A percentile compares a stretch with the other conserved stretches of the same genome.
Evolutionary conservation across 225 moss, liverwort and hornwort genomes (phyloP).

Genomic region (Bryoerythrophyllum caledonicum): DNA sequence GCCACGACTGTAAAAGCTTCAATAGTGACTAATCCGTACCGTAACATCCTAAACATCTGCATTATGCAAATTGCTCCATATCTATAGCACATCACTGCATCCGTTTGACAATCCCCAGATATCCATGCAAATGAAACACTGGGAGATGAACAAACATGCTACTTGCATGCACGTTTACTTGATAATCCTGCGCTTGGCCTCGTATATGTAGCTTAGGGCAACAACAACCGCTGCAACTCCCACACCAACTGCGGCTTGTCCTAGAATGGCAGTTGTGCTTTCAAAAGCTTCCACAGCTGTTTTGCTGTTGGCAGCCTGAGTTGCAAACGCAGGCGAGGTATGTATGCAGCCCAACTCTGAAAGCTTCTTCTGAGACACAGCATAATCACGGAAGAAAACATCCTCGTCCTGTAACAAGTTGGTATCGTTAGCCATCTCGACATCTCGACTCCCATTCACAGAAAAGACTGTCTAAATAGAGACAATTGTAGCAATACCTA

Average conservation of each 20-base stretch:
- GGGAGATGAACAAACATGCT: neutral
- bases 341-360: conserved; percentile 82
- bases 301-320: conserved; percentile 51
- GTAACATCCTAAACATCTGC: conserved; percentile 16
- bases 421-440: neutral
- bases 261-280: conserved; percentile 62
- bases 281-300: conserved; percentile 44
- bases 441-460: conserved; percentile 7
- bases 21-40: neutral
- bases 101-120: conserved; percentile 2
- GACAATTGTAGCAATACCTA: neutral
- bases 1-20: neutral
- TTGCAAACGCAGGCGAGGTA: conserved; percentile 59
- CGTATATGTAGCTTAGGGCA: conserved; percentile 77
- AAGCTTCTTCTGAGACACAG: conserved; percentile 74
- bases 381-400: conserved; percentile 77
- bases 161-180: conserved; percentile 32
- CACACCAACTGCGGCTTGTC: conserved; percentile 82
- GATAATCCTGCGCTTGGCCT: conserved; percentile 68
- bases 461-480: neutral
- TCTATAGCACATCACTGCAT: neutral
- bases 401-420: conserved; percentile 74
- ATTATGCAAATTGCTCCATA: conserved; percentile 13
- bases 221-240: conserved; percentile 83
- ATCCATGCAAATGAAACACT: conserved; percentile 12